Conservation (phyloP, 192 early-diverging fungal genomes). For the Phlyctochytrium planicorne region DNA sequence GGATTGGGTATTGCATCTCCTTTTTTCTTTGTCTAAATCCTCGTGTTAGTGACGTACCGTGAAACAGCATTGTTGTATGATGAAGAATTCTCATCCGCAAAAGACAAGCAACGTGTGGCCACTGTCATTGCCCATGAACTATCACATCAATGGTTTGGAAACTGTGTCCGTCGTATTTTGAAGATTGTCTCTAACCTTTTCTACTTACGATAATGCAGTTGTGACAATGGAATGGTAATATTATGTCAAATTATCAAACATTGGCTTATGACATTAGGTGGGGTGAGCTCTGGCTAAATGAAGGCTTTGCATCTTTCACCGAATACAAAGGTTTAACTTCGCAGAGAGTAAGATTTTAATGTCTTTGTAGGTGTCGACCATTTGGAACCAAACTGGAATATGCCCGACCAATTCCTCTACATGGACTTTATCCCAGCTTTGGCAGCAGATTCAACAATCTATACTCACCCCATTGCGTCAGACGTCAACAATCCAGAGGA, state of each 20-base stretch:
- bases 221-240: constrained; percentile 48
- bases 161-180: constrained; percentile 28
- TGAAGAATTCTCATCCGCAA: constrained; percentile 63
- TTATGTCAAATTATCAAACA: constrained; percentile 23
- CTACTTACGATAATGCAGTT: too few species aligned
- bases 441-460: constrained; percentile 25
- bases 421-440: constrained; percentile 26
- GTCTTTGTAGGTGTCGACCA: constrained; percentile 11
- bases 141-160: constrained; percentile 58
- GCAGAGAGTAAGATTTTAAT: background rate
- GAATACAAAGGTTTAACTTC: constrained; percentile 18
- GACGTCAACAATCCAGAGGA: constrained; percentile 21
- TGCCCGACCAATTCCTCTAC: constrained; percentile 28
- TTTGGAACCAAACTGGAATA: constrained; percentile 21
- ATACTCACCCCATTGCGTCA: constrained; percentile 36
- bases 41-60: constrained; percentile 68
- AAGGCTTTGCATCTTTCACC: constrained; percentile 93
- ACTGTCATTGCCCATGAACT: constrained; percentile 81
- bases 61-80: constrained; percentile 77
- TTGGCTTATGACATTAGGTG: constrained; percentile 97
- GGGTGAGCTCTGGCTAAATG: constrained; percentile 77
- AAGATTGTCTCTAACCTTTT: too few species aligned
- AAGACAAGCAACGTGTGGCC: constrained; percentile 74
- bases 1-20: too few species aligned
- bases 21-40: too few species aligned